Evolutionary conservation across 805 yeast species (phyloP).

Genomic region (Kazachstania martiniae): DNA sequence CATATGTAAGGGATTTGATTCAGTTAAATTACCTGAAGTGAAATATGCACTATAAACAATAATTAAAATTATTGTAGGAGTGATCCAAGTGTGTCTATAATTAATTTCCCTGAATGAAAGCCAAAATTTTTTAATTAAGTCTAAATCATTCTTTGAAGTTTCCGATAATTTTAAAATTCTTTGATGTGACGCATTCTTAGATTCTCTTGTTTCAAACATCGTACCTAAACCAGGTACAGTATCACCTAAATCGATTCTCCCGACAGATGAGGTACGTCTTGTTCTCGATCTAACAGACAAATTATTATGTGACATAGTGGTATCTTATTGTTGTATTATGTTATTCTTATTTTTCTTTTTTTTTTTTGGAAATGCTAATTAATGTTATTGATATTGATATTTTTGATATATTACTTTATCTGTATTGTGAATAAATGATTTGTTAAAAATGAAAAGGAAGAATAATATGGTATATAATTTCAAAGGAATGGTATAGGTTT

Average conservation of each 20-base stretch:
- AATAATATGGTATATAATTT: too few species aligned
- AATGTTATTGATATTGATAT: too few species aligned
- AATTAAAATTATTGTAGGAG: slow-evolving; percentile 44
- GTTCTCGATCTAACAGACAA: slow-evolving; percentile 1
- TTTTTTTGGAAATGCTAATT: too few species aligned
- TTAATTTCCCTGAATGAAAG: slow-evolving; percentile 35
- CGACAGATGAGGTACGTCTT: slow-evolving; percentile 57
- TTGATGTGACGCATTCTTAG: slow-evolving; percentile 28
- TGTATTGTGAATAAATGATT: too few species aligned
- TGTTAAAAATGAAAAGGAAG: too few species aligned
- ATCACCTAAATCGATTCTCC: slow-evolving; percentile 67
- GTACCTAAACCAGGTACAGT: slow-evolving; percentile 56
- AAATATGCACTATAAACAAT: slow-evolving; percentile 35
- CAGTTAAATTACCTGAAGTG: slow-evolving; percentile 46
- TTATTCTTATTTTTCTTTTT: too few species aligned
- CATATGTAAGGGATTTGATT: slow-evolving; percentile 49
- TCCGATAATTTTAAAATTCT: slow-evolving; percentile 5
- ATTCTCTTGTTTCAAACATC: slow-evolving; percentile 38
- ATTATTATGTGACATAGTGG: too few species aligned
- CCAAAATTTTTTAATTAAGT: slow-evolving; percentile 44
- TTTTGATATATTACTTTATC: too few species aligned
- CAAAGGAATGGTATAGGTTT: too few species aligned
- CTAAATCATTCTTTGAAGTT: slow-evolving; percentile 36
- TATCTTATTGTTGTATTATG: too few species aligned
- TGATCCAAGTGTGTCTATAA: slow-evolving; percentile 57